Conservation (phyloP, 192 early-diverging fungal species). For the Powellomyces hirtus region DNA sequence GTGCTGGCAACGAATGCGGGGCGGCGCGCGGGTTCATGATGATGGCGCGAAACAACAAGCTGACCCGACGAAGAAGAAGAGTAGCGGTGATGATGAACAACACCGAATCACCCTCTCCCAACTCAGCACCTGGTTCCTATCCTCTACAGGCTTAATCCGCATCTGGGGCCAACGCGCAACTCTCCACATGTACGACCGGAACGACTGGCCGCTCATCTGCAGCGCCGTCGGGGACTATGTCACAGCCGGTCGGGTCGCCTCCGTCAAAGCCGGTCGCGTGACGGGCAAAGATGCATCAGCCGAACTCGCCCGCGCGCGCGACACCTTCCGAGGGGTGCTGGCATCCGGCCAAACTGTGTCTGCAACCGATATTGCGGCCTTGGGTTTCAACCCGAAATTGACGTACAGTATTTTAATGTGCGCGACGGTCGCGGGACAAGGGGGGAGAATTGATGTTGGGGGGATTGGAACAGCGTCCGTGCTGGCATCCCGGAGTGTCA, state of each 20-base stretch:
- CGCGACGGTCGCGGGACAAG: conserved; percentile 16
- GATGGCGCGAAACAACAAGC: background rate
- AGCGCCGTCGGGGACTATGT: background rate
- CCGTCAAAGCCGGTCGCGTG: conserved; percentile 3
- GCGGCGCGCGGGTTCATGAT: background rate
- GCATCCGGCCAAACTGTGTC: background rate
- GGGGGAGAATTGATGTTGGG: background rate
- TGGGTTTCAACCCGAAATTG: background rate
- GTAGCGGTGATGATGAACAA: too few species aligned
- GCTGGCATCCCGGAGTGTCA: background rate
- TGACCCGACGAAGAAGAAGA: background rate
- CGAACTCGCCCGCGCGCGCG: background rate
- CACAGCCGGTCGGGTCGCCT: background rate
- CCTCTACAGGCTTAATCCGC: background rate
- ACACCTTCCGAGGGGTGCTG: background rate
- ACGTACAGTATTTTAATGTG: conserved; percentile 26
- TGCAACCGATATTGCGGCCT: background rate
- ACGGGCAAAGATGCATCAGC: conserved; percentile 13
- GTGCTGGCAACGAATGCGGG: background rate
- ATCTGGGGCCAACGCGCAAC: conserved; percentile 30
- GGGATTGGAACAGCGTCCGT: background rate
- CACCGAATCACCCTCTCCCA: background rate
- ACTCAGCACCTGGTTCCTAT: background rate
- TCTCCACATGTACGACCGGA: conserved; percentile 5
- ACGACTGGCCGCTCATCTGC: conserved; percentile 15